Evolutionary conservation across 495 filamentous ascomycete species (phyloP).

Genomic region (Aspergillus indologenus): DNA sequence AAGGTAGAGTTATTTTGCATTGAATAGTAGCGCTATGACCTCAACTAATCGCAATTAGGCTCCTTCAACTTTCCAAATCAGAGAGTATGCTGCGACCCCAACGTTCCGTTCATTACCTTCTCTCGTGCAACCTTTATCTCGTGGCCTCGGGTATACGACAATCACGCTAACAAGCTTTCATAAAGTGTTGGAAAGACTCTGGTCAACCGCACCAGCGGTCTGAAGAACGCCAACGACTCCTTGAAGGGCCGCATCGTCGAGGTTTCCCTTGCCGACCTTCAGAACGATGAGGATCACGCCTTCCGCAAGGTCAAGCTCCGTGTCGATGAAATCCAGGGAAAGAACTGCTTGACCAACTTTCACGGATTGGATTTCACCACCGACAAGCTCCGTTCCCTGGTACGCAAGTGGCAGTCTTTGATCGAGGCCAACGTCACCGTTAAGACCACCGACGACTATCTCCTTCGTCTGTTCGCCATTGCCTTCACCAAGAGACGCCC

Average conservation of each 20-base stretch:
- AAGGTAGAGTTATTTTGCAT: conserved; percentile 60
- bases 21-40: not conserved
- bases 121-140: not conserved
- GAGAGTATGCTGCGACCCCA: conserved; percentile 71
- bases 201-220: conserved; percentile 97
- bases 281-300: conserved; percentile 98
- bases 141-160: not conserved
- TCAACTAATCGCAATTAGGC: conserved; percentile 56
- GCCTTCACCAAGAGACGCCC: conserved; percentile 98
- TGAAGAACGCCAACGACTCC: conserved; percentile 99
- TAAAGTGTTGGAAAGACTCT: conserved; percentile 95
- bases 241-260: conserved; percentile 98
- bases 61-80: conserved; percentile 88
- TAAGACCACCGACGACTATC: conserved; percentile 99
- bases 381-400: conserved; percentile 96
- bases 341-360: conserved; percentile 99
- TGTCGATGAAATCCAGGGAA: conserved; percentile 97
- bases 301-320: conserved; percentile 99
- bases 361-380: conserved; percentile 99
- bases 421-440: conserved; percentile 99
- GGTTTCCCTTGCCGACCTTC: conserved; percentile 96
- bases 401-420: conserved; percentile 98
- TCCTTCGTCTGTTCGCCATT: conserved; percentile 95
- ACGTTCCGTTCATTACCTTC: conserved; percentile 6
- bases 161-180: conserved; percentile 17